Base-by-base conservation (phyloP, 108 stramenopile species). In the Nannochloropsis salina region DNA sequence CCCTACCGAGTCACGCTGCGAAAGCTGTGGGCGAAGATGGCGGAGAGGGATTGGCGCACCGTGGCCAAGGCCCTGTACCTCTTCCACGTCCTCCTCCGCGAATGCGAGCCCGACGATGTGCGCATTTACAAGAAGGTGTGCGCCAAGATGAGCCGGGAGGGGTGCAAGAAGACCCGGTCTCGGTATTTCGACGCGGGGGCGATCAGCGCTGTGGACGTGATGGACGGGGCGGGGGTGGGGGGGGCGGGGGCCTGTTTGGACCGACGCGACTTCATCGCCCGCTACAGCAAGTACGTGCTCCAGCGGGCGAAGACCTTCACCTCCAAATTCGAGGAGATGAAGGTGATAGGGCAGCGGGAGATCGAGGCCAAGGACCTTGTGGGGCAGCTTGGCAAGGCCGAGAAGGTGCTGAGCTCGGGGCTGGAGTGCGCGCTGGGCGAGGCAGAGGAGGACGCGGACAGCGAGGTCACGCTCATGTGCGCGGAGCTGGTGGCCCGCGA, bases 21-120 rank as follows among this genome's bases (percentile, higher is more conserved):
- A 44, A 92, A 92, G 85, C 86, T 92, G 44, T 92, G 92, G 92
- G 84, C 89, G 45, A 90, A 90, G 45, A 92, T 92, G 91, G 42
- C 86, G 43, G 92, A 92, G 51, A 74, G 80, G 51, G 92, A 92
- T 88, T 92, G 91, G 88, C 79, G 91, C 44, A 92, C 91, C 31
- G 89, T 85, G 18, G 31, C 51, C 41, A 92, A 92, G 45, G 88
- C 89, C 11, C 15, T 91, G 10, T 92, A 92, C 47, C 44, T 92
- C 40, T 86, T 92, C 42, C 91, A 92, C 44, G 9, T 44, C 47
- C 83, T 92, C 11, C 45, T 88, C 22, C 88, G 90, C 40, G 91
- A 91, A 9, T 22, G 88, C 1, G 41, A 88, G 40, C 44, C 85
- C 12, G 83, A 87, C 80, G 87, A 80, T 18, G 90, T 82, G 41